These are phyloP conservation scores for Colletotrichum simmondsii DNA, from an alignment of 2,329 filamentous ascomycete species.

Conservation along the genomic window DNA sequence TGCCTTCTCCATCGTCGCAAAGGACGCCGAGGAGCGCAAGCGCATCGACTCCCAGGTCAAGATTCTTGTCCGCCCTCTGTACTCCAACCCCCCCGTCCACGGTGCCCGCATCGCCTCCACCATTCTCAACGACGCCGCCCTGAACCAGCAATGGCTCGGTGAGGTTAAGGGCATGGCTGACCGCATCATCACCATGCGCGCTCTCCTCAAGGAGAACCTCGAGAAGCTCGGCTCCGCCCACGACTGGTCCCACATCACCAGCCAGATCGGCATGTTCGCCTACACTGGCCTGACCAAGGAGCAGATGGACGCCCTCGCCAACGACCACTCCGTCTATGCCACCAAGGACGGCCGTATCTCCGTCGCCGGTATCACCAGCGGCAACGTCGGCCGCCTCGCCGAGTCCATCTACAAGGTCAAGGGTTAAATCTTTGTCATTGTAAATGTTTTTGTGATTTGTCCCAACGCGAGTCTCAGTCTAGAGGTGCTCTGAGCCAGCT, in stretches of 20 bases:
- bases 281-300: constrained; percentile 93
- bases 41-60: constrained; percentile 97
- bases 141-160: constrained; percentile 93
- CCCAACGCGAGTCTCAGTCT: not conserved
- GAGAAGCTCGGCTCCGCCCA: constrained; percentile 95
- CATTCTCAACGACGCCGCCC: constrained; percentile 85
- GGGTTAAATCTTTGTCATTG: constrained; percentile 56
- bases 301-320: constrained; percentile 91
- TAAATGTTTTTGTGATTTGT: not conserved
- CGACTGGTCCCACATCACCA: constrained; percentile 99
- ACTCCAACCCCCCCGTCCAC: constrained; percentile 98
- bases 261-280: constrained; percentile 99
- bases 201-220: constrained; percentile 92
- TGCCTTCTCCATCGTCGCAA: constrained; percentile 92
- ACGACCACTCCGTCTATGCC: constrained; percentile 97
- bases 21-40: constrained; percentile 90
- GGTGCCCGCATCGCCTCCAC: constrained; percentile 92
- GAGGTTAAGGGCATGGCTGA: constrained; percentile 99
- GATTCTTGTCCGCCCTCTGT: constrained; percentile 95
- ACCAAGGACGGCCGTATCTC: constrained; percentile 93
- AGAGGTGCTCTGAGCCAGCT: not conserved
- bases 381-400: constrained; percentile 82
- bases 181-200: constrained; percentile 98
- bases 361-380: constrained; percentile 84
- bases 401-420: constrained; percentile 88